phyloP scores from a whole-genome alignment of 805 yeast genomes.

The Sporopachydermia lactativora region DNA sequence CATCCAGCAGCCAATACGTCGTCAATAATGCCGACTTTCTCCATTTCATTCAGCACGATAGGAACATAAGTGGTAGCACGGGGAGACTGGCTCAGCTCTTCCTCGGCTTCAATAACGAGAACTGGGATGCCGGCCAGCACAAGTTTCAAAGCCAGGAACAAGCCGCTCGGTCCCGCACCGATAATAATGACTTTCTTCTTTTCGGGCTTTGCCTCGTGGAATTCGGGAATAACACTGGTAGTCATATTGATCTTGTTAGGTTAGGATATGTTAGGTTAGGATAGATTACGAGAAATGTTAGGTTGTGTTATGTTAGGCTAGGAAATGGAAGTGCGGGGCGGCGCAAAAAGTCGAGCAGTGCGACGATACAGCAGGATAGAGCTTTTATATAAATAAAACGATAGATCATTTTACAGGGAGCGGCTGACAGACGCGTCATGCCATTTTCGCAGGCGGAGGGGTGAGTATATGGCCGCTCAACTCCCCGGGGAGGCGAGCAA shows the following conservation, averaged over 20 bases:
- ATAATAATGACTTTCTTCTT: neutral
- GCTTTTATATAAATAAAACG: too few species aligned
- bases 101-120: neutral
- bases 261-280: too few species aligned
- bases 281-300: too few species aligned
- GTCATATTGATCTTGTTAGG: neutral
- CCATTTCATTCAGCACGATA: neutral
- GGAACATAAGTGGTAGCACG: neutral
- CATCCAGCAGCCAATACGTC: neutral
- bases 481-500: too few species aligned
- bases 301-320: too few species aligned
- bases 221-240: neutral
- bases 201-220: neutral
- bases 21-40: neutral
- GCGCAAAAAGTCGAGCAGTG: too few species aligned
- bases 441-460: too few species aligned
- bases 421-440: too few species aligned
- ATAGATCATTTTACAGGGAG: too few species aligned
- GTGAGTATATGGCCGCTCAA: too few species aligned
- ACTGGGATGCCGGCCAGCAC: neutral
- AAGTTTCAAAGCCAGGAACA: slow-evolving; percentile 1
- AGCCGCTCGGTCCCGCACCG: neutral
- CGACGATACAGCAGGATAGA: too few species aligned
- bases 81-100: neutral
- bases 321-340: too few species aligned